phyloP scores from a whole-genome alignment of 345 rosid species.

The thale cress (Arabidopsis thaliana) region TAIR10.1 NC_003070.9:12150001-12150500 shows the following conservation, averaged over 20 bases:
- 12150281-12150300: constrained; percentile 36
- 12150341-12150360: not conserved
- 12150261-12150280: constrained; percentile 21
- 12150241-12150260: not conserved
- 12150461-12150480: constrained; percentile 22
- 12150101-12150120: constrained; percentile 52
- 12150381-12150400: constrained; percentile 2
- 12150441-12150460: constrained; percentile 13
- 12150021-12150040: constrained; percentile 83
- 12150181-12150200: constrained; percentile 10
- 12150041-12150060: constrained; percentile 78
- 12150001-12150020: constrained; percentile 70
- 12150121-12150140: constrained; percentile 28
- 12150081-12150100: constrained; percentile 29
- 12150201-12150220: constrained; percentile 28
- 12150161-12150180: constrained; percentile 13
- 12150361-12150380: constrained; percentile 26
- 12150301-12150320: constrained; percentile 31
- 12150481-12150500: constrained; percentile 23
- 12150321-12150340: constrained; percentile 36
- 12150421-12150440: constrained; percentile 31
- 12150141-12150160: not conserved
- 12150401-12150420: constrained; percentile 33
- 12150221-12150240: not conserved
- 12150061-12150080: constrained; percentile 57